Conservation (phyloP, 2,329 filamentous ascomycete genomes). For the Calonectria honghensis region DNA sequence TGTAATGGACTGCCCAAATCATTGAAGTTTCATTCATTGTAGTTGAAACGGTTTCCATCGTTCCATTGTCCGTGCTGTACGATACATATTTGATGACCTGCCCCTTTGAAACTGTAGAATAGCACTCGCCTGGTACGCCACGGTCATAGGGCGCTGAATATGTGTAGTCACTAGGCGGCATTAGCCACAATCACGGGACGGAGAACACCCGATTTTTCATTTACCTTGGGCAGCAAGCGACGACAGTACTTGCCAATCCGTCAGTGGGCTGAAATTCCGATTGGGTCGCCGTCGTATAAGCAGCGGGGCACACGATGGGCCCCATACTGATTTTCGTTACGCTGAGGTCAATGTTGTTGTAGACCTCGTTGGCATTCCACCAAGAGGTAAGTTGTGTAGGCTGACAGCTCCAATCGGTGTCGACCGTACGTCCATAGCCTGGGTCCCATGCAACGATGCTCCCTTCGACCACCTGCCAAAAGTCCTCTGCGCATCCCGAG, state of each 20-base stretch:
- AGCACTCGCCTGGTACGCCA: conserved; percentile 2
- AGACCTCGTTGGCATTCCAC: conserved; percentile 3
- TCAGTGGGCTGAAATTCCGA: neutral
- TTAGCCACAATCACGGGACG: neutral
- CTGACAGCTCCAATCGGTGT: neutral
- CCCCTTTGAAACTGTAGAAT: neutral
- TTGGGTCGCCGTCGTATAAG: neutral
- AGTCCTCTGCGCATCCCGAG: neutral
- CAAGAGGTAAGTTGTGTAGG: conserved; percentile 3
- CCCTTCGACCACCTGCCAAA: neutral
- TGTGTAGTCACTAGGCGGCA: neutral
- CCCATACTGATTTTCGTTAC: neutral
- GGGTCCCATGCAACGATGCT: conserved; percentile 4
- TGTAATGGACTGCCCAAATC: conserved; percentile 6
- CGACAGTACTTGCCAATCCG: neutral
- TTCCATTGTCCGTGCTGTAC: neutral
- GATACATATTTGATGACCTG: neutral
- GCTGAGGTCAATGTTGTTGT: neutral
- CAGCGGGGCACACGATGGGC: neutral
- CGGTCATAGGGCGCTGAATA: neutral
- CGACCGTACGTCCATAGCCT: neutral
- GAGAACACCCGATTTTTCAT: too few relatives aligned
- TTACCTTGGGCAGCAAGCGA: conserved; percentile 4
- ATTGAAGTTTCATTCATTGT: neutral
- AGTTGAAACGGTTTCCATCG: neutral